Conservation (phyloP, 2,329 filamentous ascomycete genomes). For the Stromatinia cepivora region DNA sequence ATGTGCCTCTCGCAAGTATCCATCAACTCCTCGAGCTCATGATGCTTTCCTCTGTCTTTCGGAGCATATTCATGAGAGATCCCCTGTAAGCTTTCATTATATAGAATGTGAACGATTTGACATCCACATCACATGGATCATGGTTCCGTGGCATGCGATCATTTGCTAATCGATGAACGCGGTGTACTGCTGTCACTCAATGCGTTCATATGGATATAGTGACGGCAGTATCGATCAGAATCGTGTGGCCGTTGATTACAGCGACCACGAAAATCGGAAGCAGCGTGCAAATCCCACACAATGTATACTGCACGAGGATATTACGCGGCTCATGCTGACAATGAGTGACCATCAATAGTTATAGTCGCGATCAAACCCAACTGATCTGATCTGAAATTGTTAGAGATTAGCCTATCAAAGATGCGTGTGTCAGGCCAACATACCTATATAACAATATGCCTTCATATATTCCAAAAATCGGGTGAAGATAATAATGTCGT, state of each 20-base stretch:
- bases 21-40: not conserved
- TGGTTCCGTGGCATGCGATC: not conserved
- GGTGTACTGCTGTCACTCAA: not conserved
- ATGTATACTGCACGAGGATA: not conserved
- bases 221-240: not conserved
- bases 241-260: not conserved
- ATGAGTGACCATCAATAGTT: not conserved
- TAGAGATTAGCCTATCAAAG: not conserved
- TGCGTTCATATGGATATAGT: not conserved
- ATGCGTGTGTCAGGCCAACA: not conserved
- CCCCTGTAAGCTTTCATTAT: not conserved
- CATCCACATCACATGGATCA: not conserved
- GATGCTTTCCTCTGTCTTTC: not conserved
- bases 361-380: not conserved
- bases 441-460: slow-evolving; percentile 15
- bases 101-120: not conserved
- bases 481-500: not conserved
- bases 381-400: slow-evolving; percentile 4
- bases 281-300: not conserved
- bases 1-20: not conserved
- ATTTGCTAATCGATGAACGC: not conserved
- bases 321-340: not conserved
- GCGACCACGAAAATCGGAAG: too few relatives aligned
- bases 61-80: not conserved
- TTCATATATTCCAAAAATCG: slow-evolving; percentile 6